These are phyloP conservation scores for Chalara sp. DNA, from an alignment of 2,329 filamentous ascomycete genomes.

Conservation along the genomic window DNA sequence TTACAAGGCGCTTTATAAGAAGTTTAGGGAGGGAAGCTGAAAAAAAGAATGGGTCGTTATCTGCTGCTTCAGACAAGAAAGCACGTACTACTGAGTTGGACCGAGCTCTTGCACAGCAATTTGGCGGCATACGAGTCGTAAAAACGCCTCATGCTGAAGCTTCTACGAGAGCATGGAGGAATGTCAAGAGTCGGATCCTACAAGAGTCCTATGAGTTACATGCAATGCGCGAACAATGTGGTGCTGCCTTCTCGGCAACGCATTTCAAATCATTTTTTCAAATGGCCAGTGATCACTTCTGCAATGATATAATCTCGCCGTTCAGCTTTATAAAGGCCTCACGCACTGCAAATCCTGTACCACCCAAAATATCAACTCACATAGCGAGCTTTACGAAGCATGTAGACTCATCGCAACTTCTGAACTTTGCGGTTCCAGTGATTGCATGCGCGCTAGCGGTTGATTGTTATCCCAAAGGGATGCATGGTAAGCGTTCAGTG, in stretches of 20 bases:
- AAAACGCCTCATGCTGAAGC: background rate
- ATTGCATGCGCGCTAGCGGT: conserved; percentile 15
- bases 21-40: background rate
- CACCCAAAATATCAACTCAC: background rate
- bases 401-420: conserved; percentile 2
- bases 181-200: background rate
- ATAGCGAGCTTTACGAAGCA: conserved; percentile 2
- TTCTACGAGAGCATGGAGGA: background rate
- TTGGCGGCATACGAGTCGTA: background rate
- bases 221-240: background rate
- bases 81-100: background rate
- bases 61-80: background rate
- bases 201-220: background rate
- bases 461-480: conserved; percentile 14
- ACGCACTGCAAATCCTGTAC: background rate
- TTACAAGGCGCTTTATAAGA: background rate
- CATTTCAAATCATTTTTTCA: background rate
- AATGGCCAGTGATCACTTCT: background rate
- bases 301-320: background rate
- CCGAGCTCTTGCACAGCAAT: background rate
- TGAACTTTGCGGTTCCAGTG: conserved; percentile 9
- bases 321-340: background rate
- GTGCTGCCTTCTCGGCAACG: background rate
- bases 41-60: background rate
- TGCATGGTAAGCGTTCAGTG: conserved; percentile 12